Evolutionary conservation across 768 basidiomycete genomes (phyloP).

Genomic region (Lactarius tabidus): DNA sequence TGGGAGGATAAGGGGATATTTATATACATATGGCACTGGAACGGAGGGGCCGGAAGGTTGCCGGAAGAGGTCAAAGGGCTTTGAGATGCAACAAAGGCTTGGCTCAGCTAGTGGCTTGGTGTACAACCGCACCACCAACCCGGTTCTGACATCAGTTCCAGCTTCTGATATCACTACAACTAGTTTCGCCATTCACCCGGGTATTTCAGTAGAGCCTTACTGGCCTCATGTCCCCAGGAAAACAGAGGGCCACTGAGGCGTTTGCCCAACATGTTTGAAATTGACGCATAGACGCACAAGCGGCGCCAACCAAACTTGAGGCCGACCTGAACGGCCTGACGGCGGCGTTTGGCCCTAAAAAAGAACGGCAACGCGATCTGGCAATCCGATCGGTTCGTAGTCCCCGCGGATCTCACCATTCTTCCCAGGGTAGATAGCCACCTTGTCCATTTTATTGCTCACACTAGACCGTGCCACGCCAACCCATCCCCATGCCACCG

Average conservation of each 20-base stretch:
- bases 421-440: constrained; percentile 13
- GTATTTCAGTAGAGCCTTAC: background rate
- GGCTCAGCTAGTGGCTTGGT: background rate
- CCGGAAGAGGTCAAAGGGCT: constrained; percentile 18
- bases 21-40: constrained; percentile 20
- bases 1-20: constrained; percentile 19
- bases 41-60: constrained; percentile 19
- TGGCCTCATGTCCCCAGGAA: constrained; percentile 18
- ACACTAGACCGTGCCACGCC: background rate
- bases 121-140: background rate
- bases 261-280: constrained; percentile 12
- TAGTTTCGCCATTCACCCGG: constrained; percentile 14
- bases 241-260: constrained; percentile 9
- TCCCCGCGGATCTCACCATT: constrained; percentile 24
- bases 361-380: constrained; percentile 22
- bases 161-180: background rate
- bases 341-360: constrained; percentile 23
- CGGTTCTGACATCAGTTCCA: constrained; percentile 21
- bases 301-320: constrained; percentile 20
- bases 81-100: constrained; percentile 8
- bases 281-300: constrained; percentile 10
- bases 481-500: background rate
- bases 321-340: constrained; percentile 22
- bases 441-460: background rate
- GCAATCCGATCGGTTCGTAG: constrained; percentile 19